Evolutionary conservation across 129 eudicot genomes (phyloP).

Genomic region (Erigeron canadensis): DNA sequence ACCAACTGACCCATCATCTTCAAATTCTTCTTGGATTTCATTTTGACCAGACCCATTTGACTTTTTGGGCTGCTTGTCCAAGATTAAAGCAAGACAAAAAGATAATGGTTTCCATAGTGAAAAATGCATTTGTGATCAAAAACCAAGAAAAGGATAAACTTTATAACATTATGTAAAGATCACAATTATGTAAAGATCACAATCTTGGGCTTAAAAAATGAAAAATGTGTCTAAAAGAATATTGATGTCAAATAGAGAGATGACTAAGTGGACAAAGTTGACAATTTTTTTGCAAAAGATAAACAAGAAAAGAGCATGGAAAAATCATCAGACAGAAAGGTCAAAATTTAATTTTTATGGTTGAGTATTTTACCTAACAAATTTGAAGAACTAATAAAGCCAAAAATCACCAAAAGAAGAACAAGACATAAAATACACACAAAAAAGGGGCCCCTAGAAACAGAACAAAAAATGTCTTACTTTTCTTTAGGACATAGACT

Average conservation of each 20-base stretch:
- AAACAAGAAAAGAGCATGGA: background rate
- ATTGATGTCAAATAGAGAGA: slow-evolving; percentile 18
- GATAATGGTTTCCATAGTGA: slow-evolving; percentile 95
- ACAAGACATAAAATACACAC: background rate
- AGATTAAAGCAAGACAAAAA: slow-evolving; percentile 62
- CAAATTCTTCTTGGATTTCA: slow-evolving; percentile 73
- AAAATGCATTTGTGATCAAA: slow-evolving; percentile 48
- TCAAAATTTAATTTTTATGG: slow-evolving; percentile 26
- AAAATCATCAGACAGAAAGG: slow-evolving; percentile 26
- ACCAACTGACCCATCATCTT: slow-evolving; percentile 83
- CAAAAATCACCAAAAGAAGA: slow-evolving; percentile 13
- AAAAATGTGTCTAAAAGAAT: slow-evolving; percentile 12
- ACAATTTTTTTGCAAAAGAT: background rate
- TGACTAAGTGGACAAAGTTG: slow-evolving; percentile 28
- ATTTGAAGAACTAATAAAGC: background rate
- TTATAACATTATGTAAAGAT: background rate
- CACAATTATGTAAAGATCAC: background rate
- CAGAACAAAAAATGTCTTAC: background rate
- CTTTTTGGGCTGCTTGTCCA: slow-evolving; percentile 68
- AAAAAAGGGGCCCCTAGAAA: slow-evolving; percentile 12
- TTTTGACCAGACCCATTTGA: slow-evolving; percentile 46
- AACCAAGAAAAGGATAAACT: slow-evolving; percentile 16
- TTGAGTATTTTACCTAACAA: slow-evolving; percentile 20
- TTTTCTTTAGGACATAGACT: slow-evolving; percentile 15
- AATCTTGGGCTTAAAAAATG: background rate